Percentiles rank a stretch among this genome's conserved stretches.
Conservation (phyloP, 139 green algal species). For the Deuterostichococcus epilithicus region DNA sequence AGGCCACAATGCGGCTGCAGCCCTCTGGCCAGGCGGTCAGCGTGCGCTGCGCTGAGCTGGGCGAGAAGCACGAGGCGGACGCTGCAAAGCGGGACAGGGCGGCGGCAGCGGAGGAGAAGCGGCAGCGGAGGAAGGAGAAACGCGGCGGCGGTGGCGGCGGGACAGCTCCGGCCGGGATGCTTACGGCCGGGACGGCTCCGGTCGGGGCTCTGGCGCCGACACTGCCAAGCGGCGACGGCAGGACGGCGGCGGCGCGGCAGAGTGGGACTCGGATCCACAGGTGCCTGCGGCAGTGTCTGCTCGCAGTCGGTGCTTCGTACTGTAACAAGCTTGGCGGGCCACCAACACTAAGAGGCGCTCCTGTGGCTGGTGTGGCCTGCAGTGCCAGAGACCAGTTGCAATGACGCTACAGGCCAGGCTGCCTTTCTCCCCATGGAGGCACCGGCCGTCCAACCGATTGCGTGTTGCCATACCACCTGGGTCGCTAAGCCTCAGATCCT, state of each 20-base stretch:
- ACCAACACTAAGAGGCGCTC: too few species aligned
- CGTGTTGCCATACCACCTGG: too few species aligned
- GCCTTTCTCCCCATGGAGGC: too few species aligned
- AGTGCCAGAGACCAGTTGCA: too few species aligned
- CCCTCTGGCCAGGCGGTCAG: conserved; percentile 40
- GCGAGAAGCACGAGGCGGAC: conserved; percentile 19
- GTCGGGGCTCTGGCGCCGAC: background rate
- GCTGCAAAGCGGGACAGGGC: background rate
- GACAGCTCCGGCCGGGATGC: background rate
- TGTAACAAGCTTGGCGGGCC: too few species aligned
- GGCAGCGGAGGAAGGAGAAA: background rate
- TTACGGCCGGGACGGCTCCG: background rate
- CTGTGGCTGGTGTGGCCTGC: too few species aligned
- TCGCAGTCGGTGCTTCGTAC: background rate
- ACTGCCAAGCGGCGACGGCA: background rate
- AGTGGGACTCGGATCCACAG: background rate
- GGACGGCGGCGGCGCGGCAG: background rate
- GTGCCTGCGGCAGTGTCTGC: too few species aligned
- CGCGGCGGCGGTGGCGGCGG: too few species aligned
- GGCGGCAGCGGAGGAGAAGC: background rate
- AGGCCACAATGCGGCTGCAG: conserved; percentile 38
- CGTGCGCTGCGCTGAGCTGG: conserved; percentile 40
- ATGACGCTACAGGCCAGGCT: too few species aligned
- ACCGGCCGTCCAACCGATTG: too few species aligned
- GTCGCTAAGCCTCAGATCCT: too few species aligned